Base-by-base conservation (phyloP, 495 filamentous ascomycete species). In the Penicillium bialowiezense region DNA sequence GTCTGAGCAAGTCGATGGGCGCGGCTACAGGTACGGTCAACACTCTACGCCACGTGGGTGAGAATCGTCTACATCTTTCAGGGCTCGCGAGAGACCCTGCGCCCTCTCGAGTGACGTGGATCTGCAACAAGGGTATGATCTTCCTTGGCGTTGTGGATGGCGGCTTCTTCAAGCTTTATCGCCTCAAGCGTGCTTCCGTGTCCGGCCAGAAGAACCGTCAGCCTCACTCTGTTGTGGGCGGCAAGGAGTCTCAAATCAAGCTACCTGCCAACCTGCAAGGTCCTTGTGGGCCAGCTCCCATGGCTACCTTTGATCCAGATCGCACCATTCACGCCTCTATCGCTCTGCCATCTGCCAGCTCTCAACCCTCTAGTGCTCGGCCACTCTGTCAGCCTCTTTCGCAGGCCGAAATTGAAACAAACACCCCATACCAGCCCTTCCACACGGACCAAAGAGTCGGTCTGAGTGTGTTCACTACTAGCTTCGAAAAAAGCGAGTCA, bases 321-420 rank as follows among this genome's bases (percentile, higher is more conserved):
- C 28, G 53, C 14, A 51, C 47, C 6, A 55, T 67, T 14, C 58
- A 51, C 7, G 72, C 64, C 6, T 61, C 57, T 24, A 58, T 72
- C 37, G 52, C 64, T n/a, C 38, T 74, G 9, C 70, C 72, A 10
- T 70, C 70, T 1, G 55, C 48, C 13, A 62, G 45, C 37, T 59
- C 60, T 15, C 68, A 73, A 35, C 54, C 65, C 13, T 57, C 60
- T 4, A 49, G 50, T 34, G 42, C 57, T 15, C 73, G 69, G 41
- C 26, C 61, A 14, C 66, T 72, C 32, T 66, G 67, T 18, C 75
- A 82, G 50, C 77, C 78, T 3, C 67, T 95, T 41, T 89, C 89
- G 4, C 86, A 90, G 54, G 88, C 90, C 2, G 91, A 97, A 70
- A 92, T 96, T 51, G 91, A 97, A 63, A 93, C 91, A 1, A 93